Percentiles rank a stretch among this genome's conserved stretches.
These are phyloP conservation scores for Entomortierella chlamydospora DNA, from an alignment of 192 early-diverging fungal species.

Conservation along the genomic window DNA sequence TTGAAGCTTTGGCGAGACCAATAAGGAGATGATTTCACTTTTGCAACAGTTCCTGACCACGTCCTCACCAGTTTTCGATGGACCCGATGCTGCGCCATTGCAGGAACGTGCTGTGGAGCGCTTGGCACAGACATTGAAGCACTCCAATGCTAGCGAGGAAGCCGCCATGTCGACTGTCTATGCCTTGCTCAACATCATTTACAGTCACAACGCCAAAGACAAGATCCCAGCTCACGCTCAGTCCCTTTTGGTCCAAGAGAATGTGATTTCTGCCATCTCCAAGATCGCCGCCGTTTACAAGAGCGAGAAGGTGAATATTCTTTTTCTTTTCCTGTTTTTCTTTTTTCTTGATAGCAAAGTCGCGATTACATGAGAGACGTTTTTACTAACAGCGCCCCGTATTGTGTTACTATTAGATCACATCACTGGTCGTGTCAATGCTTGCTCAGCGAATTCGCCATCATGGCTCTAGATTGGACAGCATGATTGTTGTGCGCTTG, in stretches of 20 bases:
- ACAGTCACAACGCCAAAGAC: constrained; percentile 28
- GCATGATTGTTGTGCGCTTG: constrained; percentile 64
- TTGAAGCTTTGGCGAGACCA: constrained; percentile 42
- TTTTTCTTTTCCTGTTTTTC: too few relatives aligned
- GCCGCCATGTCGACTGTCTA: constrained; percentile 29
- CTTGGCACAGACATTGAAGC: constrained; percentile 62
- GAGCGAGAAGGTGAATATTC: constrained; percentile 60
- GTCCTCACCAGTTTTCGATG: constrained; percentile 65
- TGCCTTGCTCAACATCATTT: constrained; percentile 23
- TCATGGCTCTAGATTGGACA: constrained; percentile 56
- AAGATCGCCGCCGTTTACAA: constrained; percentile 62
- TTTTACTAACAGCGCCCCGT: too few relatives aligned
- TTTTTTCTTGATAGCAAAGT: too few relatives aligned
- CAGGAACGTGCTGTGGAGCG: constrained; percentile 60
- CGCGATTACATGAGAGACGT: too few relatives aligned
- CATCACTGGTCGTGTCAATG: constrained; percentile 71
- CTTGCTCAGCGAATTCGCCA: constrained; percentile 70
- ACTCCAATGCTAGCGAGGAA: constrained; percentile 24
- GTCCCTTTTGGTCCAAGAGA: constrained; percentile 52
- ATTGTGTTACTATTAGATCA: constrained; percentile 53
- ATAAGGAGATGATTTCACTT: constrained; percentile 49
- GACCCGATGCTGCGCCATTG: constrained; percentile 38
- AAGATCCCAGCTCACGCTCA: constrained; percentile 13
- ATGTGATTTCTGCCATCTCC: constrained; percentile 61
- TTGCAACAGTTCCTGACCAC: constrained; percentile 64